These are phyloP conservation scores for Ceratocystis ficicola DNA, from an alignment of 2,329 filamentous ascomycete species.

Conservation along the genomic window DNA sequence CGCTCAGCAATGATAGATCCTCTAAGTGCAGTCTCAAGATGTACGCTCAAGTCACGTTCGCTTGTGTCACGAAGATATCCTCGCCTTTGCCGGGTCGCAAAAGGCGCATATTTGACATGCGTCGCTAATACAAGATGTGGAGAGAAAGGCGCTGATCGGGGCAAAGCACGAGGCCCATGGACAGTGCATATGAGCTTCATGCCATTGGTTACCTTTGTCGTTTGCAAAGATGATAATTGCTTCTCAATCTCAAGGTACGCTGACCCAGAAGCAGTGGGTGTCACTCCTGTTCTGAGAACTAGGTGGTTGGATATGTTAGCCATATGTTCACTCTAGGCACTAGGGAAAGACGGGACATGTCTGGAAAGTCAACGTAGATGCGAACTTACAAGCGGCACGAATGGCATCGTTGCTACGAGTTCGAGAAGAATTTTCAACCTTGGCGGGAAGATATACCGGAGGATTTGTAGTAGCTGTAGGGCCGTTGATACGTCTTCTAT, in stretches of 20 bases:
- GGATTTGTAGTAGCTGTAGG: constrained; percentile 65
- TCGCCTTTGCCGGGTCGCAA: constrained; percentile 69
- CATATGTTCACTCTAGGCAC: not conserved
- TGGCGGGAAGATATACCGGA: constrained; percentile 52
- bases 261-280: constrained; percentile 85
- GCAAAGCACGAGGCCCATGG: constrained; percentile 82
- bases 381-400: constrained; percentile 67
- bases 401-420: constrained; percentile 55
- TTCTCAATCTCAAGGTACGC: constrained; percentile 63
- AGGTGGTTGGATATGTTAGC: constrained; percentile 1
- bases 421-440: constrained; percentile 33
- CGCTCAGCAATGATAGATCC: constrained; percentile 84
- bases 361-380: not conserved
- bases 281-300: constrained; percentile 86
- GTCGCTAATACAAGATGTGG: constrained; percentile 85
- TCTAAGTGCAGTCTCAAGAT: constrained; percentile 79
- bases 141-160: constrained; percentile 80
- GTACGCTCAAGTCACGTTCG: constrained; percentile 80
- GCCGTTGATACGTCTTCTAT: constrained; percentile 82
- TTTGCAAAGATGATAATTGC: constrained; percentile 31
- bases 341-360: too few species aligned
- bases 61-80: constrained; percentile 76
- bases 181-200: constrained; percentile 89
- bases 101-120: constrained; percentile 92
- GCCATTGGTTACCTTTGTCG: constrained; percentile 43